Evolutionary conservation across 345 rosid genomes (phyloP).

Genomic region (Hibiscus tridactylites): DNA sequence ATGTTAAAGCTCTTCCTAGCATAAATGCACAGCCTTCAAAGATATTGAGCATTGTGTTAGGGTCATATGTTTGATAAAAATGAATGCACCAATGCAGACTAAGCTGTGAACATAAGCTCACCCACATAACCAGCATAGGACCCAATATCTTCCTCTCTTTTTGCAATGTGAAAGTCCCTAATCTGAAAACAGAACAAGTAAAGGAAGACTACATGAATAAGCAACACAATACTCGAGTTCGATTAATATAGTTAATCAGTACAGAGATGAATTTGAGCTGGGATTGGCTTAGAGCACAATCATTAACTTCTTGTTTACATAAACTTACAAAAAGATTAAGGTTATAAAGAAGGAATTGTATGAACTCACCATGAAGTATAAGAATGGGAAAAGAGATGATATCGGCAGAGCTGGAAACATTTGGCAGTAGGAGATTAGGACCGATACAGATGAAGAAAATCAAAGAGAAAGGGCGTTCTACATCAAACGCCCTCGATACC

Average conservation of each 20-base stretch:
- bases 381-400: conserved; percentile 78
- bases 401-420: conserved; percentile 71
- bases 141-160: conserved; percentile 81
- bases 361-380: conserved; percentile 81
- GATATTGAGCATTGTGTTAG: conserved; percentile 14
- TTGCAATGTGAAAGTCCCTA: conserved; percentile 59
- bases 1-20: conserved; percentile 88
- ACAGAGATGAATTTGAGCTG: not conserved
- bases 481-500: too few relatives aligned
- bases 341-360: not conserved
- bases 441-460: not conserved
- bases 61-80: not conserved
- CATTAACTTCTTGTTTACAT: not conserved
- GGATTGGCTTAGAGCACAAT: not conserved
- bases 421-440: conserved; percentile 1
- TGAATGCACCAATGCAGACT: not conserved
- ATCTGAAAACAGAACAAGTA: conserved; percentile 31
- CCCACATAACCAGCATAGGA: conserved; percentile 87
- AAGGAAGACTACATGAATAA: not conserved
- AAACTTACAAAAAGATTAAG: too few relatives aligned
- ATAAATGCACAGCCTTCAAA: conserved; percentile 70
- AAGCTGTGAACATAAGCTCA: conserved; percentile 23
- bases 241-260: not conserved
- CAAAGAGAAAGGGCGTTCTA: not conserved
- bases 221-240: not conserved